Base-by-base conservation (phyloP, 192 early-diverging fungal species). In the Pilaira anomala region DNA sequence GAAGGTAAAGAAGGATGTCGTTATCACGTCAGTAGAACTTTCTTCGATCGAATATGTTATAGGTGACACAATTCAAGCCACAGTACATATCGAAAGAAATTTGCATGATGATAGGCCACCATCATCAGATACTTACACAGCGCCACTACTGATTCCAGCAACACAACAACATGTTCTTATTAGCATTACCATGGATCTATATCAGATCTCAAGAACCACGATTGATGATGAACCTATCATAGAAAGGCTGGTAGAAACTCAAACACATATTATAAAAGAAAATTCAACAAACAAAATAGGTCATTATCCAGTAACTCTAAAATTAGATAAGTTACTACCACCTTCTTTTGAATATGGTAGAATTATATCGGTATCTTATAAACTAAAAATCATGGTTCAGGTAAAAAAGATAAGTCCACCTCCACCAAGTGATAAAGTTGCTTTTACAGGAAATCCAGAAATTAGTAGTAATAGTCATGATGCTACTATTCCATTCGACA, bases 301-400 rank as follows among this genome's bases (percentile, higher is more conserved):
- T 12, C 12, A 36, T 18, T 55, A 13, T 55, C 8, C 7, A 36
- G 33, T 36, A 36, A 9, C 1, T 11, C 53, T 55, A 12, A 33
- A 55, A 1, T 30, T 30, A 19, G 19, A 18, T 30, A n/a, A 13
- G 19, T 14, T 18, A 11, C 16, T 55, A 18, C 53, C 29, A 16
- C 53, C 53, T 18, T 55, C 53, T 7, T 55, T 55, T 29, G 19
- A 28, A 9, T 55, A 36, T 29, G 30, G 53, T 12, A 55, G 18
- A 30, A 29, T 55, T 26, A 55, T 55, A 2, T 55, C 26, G 1
- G 19, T 55, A 55, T 33, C 12, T 21, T 55, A 55, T 29, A 55
- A 55, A 55, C 19, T 55, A 18, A n/a, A 55, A 36, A 55, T 55
- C 25, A 55, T 16, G 11, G 11, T 36, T 4, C 11, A 36, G 29